Percentiles rank a stretch among this genome's conserved stretches.
These are phyloP conservation scores for Teunomyces atbi DNA, from an alignment of 805 yeast genomes.

Conservation along the genomic window DNA sequence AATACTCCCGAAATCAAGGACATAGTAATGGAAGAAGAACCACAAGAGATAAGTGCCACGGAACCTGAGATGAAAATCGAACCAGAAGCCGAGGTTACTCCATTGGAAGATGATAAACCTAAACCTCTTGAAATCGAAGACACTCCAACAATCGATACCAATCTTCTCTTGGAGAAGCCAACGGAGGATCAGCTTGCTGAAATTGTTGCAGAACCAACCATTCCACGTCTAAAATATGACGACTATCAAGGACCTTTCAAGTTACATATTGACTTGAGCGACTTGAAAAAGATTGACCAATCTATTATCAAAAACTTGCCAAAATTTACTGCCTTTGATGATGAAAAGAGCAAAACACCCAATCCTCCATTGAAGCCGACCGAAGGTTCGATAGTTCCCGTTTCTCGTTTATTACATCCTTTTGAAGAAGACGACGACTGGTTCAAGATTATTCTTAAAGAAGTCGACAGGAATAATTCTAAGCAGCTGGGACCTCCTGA, in stretches of 20 bases:
- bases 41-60: neutral
- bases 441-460: slow-evolving; percentile 55
- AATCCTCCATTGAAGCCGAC: slow-evolving; percentile 26
- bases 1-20: neutral
- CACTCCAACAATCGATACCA: slow-evolving; percentile 33
- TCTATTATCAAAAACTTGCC: slow-evolving; percentile 50
- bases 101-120: slow-evolving; percentile 4
- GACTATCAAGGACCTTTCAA: slow-evolving; percentile 41
- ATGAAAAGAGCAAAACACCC: slow-evolving; percentile 18
- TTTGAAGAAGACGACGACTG: slow-evolving; percentile 62
- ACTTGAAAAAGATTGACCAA: slow-evolving; percentile 45
- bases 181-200: neutral
- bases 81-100: slow-evolving; percentile 3
- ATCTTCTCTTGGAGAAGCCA: slow-evolving; percentile 23
- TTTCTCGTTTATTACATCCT: slow-evolving; percentile 65
- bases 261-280: slow-evolving; percentile 40
- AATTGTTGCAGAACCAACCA: neutral
- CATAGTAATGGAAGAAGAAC: neutral
- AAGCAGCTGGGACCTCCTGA: slow-evolving; percentile 30
- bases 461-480: slow-evolving; percentile 19
- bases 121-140: slow-evolving; percentile 1
- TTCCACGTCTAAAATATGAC: slow-evolving; percentile 1
- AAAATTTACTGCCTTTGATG: slow-evolving; percentile 47
- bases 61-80: neutral
- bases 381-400: slow-evolving; percentile 45